Conservation (phyloP, 78 protist species). For the Emiliania huxleyi region DNA sequence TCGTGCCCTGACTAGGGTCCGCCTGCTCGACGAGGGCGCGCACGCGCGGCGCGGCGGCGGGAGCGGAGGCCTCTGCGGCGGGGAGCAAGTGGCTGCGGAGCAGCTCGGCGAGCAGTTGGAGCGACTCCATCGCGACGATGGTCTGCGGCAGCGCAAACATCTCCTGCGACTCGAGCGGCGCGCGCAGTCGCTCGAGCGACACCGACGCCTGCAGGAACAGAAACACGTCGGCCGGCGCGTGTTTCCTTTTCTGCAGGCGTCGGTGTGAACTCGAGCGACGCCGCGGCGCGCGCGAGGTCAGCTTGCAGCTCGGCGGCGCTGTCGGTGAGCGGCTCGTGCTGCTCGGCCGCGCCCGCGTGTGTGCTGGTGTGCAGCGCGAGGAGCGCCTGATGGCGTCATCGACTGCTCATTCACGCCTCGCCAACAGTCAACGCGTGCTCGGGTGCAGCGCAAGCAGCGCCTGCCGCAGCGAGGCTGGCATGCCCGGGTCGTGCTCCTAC, state of each 20-base stretch:
- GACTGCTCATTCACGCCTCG: too few relatives aligned
- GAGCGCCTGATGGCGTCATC: too few relatives aligned
- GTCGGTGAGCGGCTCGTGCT: not conserved
- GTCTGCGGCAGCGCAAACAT: slow-evolving; percentile 1
- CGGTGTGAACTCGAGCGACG: not conserved
- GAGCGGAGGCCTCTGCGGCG: not conserved
- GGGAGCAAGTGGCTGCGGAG: not conserved
- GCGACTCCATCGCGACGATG: not conserved
- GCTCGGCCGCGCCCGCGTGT: not conserved
- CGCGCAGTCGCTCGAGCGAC: not conserved
- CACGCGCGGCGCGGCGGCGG: too few relatives aligned
- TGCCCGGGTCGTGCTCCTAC: not conserved
- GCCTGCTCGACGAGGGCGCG: too few relatives aligned
- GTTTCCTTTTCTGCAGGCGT: too few relatives aligned
- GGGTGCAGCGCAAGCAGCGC: not conserved
- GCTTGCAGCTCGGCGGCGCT: not conserved
- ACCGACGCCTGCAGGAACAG: too few relatives aligned
- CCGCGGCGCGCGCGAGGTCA: not conserved
- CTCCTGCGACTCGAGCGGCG: not conserved
- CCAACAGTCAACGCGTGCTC: too few relatives aligned
- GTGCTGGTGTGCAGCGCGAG: not conserved
- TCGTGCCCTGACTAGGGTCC: too few relatives aligned
- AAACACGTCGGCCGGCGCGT: too few relatives aligned
- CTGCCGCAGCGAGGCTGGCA: not conserved
- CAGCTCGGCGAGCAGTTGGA: not conserved